A percentile compares a stretch with the other conserved stretches of the same genome.
phyloP scores from a whole-genome alignment of 805 yeast genomes.

The Ogataea zsoltii region DNA sequence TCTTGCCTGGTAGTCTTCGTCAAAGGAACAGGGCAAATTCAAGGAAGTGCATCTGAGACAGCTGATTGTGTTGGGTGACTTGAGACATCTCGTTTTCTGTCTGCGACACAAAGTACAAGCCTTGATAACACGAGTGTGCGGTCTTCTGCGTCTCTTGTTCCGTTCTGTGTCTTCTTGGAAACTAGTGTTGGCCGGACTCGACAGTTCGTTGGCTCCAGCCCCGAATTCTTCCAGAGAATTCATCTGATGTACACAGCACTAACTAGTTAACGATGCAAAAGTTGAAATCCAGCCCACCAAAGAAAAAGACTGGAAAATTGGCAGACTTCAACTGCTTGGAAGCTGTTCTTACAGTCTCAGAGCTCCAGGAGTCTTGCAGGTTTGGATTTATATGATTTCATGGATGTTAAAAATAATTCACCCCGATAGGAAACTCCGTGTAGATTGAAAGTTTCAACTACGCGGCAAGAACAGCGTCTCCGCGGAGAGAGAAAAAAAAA shows the following conservation, averaged over 20 bases:
- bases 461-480: constrained; percentile 2
- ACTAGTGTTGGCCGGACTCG: background rate
- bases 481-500: background rate
- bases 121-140: constrained; percentile 29
- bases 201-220: background rate
- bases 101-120: constrained; percentile 36
- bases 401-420: background rate
- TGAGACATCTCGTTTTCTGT: constrained; percentile 55
- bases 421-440: background rate
- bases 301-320: too few relatives aligned
- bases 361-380: too few relatives aligned
- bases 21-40: constrained; percentile 54
- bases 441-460: constrained; percentile 6
- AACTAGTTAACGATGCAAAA: too few relatives aligned
- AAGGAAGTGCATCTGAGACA: constrained; percentile 63
- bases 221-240: background rate
- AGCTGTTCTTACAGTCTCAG: too few relatives aligned
- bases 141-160: constrained; percentile 16
- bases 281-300: too few relatives aligned
- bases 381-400: too few relatives aligned
- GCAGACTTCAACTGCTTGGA: too few relatives aligned
- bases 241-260: too few relatives aligned
- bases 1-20: constrained; percentile 25
- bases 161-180: background rate
- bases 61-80: constrained; percentile 46